A percentile compares a stretch with the other conserved stretches of the same genome.
Evolutionary conservation across 257 asterid species (phyloP).

Genomic region (Apocynum venetum): DNA sequence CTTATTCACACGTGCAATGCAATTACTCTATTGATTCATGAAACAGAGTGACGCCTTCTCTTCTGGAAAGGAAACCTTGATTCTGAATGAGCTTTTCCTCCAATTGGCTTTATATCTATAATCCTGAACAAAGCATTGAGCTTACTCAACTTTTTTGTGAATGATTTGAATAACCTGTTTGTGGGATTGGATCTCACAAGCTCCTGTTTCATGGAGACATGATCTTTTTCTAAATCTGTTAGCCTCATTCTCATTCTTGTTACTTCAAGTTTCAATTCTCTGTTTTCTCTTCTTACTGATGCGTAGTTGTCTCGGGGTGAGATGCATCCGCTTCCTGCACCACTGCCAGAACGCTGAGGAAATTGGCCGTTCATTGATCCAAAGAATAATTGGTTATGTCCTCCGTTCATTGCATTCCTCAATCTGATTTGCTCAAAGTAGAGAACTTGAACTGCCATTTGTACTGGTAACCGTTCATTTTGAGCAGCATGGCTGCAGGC

Average conservation of each 20-base stretch:
- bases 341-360: slow-evolving; percentile 80
- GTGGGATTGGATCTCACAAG: slow-evolving; percentile 73
- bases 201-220: slow-evolving; percentile 89
- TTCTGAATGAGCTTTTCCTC: slow-evolving; percentile 49
- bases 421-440: slow-evolving; percentile 90
- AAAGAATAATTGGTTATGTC: slow-evolving; percentile 62
- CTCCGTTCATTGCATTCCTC: slow-evolving; percentile 88
- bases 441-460: slow-evolving; percentile 92
- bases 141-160: slow-evolving; percentile 66
- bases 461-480: slow-evolving; percentile 87
- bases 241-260: slow-evolving; percentile 97
- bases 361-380: slow-evolving; percentile 55
- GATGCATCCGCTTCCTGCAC: slow-evolving; percentile 89
- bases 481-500: slow-evolving; percentile 99
- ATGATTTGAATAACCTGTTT: slow-evolving; percentile 64
- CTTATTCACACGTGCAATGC: background rate
- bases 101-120: slow-evolving; percentile 43
- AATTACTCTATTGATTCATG: slow-evolving; percentile 30
- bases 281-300: slow-evolving; percentile 84
- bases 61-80: slow-evolving; percentile 65
- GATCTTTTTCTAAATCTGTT: slow-evolving; percentile 89
- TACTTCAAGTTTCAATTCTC: slow-evolving; percentile 90
- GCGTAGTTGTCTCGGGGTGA: slow-evolving; percentile 97
- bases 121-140: slow-evolving; percentile 55
- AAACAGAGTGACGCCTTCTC: slow-evolving; percentile 76